Base-by-base conservation (phyloP, 2,329 filamentous ascomycete genomes). In the Pestalotiopsis sp. region DNA sequence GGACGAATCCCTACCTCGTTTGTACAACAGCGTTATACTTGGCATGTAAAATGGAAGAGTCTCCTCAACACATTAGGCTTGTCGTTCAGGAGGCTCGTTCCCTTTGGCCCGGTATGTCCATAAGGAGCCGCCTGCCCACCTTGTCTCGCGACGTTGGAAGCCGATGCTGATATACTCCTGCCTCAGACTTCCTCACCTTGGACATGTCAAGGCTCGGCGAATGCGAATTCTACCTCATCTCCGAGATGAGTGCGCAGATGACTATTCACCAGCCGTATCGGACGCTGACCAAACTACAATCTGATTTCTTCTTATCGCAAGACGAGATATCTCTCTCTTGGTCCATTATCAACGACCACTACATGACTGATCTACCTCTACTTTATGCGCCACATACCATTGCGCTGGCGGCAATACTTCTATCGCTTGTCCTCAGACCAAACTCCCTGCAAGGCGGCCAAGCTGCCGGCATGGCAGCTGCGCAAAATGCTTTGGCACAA, bases 21-120 rank as follows among this genome's bases (percentile, higher is more conserved):
- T 88, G 97, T 72, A 92, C 94, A n/a, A 98, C 96, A 1, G 93
- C 95, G 4, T 87, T 98, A 70, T 99, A 99, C 79, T 85, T 99
- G 45, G 95, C 96, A 23, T 97, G 94, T 84, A 99, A 99, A 82
- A 97, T 97, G 90, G 96, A 99, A 80, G 96, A 99, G 80, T 95
- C 91, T 65, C 96, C 96, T 2, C 95, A 98, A 79, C 96, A 99
- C 79, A 98, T 99, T 76, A 90, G 96, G 38, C 88, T 97, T 72
- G 91, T 99, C 69, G 91, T 96, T 12, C 91, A 90, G 61, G 96
- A 99, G 80, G 94, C 95, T 3, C 90, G 94, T 41, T 89, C 92
- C 69, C 86, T 97, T 69, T 97, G 94, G 94, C 91, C 93, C 75
- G 88, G 89, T 89, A 83, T 63, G 80, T 31, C 56, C 23, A 36